Percentiles rank a stretch among this genome's conserved stretches.
Conservation (phyloP, 768 basidiomycete genomes). For the Pulveroboletus sp. region DNA sequence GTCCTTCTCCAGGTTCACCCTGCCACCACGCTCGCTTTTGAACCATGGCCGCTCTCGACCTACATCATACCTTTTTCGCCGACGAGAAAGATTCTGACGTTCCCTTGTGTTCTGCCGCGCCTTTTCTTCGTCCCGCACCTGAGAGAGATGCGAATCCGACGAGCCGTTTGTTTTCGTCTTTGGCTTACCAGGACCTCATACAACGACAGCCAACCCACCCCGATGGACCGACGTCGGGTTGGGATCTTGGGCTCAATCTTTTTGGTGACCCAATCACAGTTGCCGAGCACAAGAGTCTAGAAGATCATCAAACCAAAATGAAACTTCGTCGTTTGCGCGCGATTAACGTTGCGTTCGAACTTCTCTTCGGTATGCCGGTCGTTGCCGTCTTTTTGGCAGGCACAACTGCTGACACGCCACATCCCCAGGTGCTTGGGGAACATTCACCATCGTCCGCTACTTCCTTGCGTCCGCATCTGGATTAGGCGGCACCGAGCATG, state of each 20-base stretch:
- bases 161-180: constrained; percentile 15
- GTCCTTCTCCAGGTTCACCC: constrained; percentile 4
- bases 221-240: constrained; percentile 29
- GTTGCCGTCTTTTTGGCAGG: not conserved
- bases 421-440: constrained; percentile 49
- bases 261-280: constrained; percentile 29
- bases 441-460: constrained; percentile 62
- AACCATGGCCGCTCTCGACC: constrained; percentile 56
- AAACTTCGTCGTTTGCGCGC: constrained; percentile 33
- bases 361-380: constrained; percentile 34
- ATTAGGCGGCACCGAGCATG: constrained; percentile 38
- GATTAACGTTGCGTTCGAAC: constrained; percentile 26
- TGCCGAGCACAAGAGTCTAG: constrained; percentile 28
- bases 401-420: not conserved
- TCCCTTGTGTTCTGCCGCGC: constrained; percentile 16
- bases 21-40: constrained; percentile 14
- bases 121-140: constrained; percentile 17
- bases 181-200: constrained; percentile 35
- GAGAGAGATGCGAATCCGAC: constrained; percentile 15
- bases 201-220: constrained; percentile 42
- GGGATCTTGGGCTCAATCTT: constrained; percentile 29
- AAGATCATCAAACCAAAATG: constrained; percentile 26
- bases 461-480: constrained; percentile 52
- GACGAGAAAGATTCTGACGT: constrained; percentile 26
- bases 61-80: constrained; percentile 51